phyloP scores from a whole-genome alignment of 2,329 filamentous ascomycete genomes.

The Alternaria atra region DNA sequence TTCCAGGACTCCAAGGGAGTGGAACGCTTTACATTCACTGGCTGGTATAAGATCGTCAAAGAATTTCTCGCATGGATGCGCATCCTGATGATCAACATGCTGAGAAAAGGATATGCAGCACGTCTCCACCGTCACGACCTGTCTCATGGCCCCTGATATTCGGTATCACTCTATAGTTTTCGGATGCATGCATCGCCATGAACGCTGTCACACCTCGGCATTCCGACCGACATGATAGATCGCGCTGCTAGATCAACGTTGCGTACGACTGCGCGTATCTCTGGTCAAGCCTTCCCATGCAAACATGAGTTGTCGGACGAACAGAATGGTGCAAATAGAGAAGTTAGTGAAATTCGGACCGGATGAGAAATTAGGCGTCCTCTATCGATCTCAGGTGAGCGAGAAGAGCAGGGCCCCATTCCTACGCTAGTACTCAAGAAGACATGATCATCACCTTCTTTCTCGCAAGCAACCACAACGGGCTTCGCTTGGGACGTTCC shows the following conservation, averaged over 20 bases:
- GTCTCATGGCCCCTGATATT: not conserved
- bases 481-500: slow-evolving; percentile 5
- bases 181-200: not conserved
- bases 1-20: not conserved
- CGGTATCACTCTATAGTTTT: not conserved
- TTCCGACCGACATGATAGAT: not conserved
- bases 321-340: not conserved
- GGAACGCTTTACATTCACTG: not conserved
- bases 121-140: not conserved
- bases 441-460: not conserved
- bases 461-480: not conserved
- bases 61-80: not conserved
- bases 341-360: not conserved
- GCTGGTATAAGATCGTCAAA: not conserved
- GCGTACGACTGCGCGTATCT: not conserved
- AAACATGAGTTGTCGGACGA: not conserved
- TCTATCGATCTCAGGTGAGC: not conserved
- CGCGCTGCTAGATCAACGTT: not conserved
- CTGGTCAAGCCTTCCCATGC: not conserved
- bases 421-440: not conserved
- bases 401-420: not conserved
- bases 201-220: not conserved
- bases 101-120: not conserved
- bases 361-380: not conserved
- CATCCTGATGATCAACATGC: not conserved